These are phyloP conservation scores for Ophiostoma quercus DNA, from an alignment of 2,329 filamentous ascomycete species.

Conservation along the genomic window DNA sequence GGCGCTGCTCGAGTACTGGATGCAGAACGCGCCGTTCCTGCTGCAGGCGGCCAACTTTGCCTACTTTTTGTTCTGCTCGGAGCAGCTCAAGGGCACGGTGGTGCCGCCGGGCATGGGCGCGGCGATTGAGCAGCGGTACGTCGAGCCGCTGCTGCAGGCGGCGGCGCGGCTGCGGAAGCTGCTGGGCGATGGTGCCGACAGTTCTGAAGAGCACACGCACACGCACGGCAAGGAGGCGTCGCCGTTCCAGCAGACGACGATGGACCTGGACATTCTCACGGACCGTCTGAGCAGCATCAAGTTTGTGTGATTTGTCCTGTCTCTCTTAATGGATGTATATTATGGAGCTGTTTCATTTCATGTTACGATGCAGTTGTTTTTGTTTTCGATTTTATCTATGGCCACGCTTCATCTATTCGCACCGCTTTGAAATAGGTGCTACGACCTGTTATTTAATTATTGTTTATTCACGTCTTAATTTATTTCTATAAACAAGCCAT, in stretches of 20 bases:
- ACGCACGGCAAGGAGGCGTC: neutral
- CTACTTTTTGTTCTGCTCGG: slow-evolving; percentile 49
- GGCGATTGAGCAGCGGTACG: slow-evolving; percentile 55
- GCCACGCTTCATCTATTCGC: neutral
- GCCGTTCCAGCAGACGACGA: slow-evolving; percentile 14
- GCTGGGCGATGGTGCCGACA: slow-evolving; percentile 10
- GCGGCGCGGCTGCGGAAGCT: slow-evolving; percentile 26
- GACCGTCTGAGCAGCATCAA: slow-evolving; percentile 24
- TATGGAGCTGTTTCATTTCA: neutral
- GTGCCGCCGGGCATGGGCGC: slow-evolving; percentile 53
- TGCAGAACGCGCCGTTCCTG: slow-evolving; percentile 49
- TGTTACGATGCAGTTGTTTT: neutral
- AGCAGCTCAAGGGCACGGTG: slow-evolving; percentile 39
- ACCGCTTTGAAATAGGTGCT: neutral
- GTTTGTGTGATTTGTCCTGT: slow-evolving; percentile 20
- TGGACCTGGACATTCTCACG: slow-evolving; percentile 26
- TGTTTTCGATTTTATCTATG: neutral
- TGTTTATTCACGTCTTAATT: neutral
- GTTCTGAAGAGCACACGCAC: neutral
- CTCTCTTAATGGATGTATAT: slow-evolving; percentile 6
- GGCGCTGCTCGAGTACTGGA: slow-evolving; percentile 48
- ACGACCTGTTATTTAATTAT: neutral
- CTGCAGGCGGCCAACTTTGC: slow-evolving; percentile 58
- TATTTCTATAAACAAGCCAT: neutral
- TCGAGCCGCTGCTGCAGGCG: slow-evolving; percentile 47